Evolutionary conservation across 208 protist genomes (phyloP).

Genomic region (Balamuthia mandrillaris): DNA sequence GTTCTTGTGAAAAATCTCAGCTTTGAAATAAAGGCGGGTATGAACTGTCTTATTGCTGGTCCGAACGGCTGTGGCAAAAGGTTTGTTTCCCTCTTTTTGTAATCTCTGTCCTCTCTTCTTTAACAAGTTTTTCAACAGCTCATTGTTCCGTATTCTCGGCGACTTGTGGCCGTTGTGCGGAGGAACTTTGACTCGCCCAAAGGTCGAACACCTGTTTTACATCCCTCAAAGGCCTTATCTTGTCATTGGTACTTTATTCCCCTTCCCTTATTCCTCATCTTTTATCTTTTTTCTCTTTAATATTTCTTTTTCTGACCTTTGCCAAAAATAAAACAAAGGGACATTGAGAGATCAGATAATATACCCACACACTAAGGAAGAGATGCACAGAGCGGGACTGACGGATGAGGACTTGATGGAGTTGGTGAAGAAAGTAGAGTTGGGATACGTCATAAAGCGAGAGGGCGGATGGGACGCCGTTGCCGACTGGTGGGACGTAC

Average conservation of each 20-base stretch:
- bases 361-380: slow-evolving; percentile 39
- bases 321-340: not conserved
- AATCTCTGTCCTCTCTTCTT: not conserved
- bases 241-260: slow-evolving; percentile 2
- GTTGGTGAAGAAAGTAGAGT: slow-evolving; percentile 29
- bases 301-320: not conserved
- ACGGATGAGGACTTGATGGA: slow-evolving; percentile 36
- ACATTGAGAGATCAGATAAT: slow-evolving; percentile 38
- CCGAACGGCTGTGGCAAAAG: slow-evolving; percentile 55
- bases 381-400: not conserved
- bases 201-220: slow-evolving; percentile 39
- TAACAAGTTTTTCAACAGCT: not conserved
- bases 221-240: slow-evolving; percentile 58
- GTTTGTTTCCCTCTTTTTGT: not conserved
- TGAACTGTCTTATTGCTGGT: slow-evolving; percentile 17
- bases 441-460: slow-evolving; percentile 41
- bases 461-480: slow-evolving; percentile 57
- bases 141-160: slow-evolving; percentile 50
- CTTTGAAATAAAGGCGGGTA: slow-evolving; percentile 27
- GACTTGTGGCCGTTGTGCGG: slow-evolving; percentile 50
- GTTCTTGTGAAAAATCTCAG: slow-evolving; percentile 28
- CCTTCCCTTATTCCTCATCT: not conserved
- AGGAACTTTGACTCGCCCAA: not conserved
- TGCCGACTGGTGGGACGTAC: slow-evolving; percentile 63
- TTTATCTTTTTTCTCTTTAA: not conserved